Evolutionary conservation across 805 yeast genomes (phyloP), one percentile per base, ranked within the genome.

Genomic region (Pichia occidentalis): DNA sequence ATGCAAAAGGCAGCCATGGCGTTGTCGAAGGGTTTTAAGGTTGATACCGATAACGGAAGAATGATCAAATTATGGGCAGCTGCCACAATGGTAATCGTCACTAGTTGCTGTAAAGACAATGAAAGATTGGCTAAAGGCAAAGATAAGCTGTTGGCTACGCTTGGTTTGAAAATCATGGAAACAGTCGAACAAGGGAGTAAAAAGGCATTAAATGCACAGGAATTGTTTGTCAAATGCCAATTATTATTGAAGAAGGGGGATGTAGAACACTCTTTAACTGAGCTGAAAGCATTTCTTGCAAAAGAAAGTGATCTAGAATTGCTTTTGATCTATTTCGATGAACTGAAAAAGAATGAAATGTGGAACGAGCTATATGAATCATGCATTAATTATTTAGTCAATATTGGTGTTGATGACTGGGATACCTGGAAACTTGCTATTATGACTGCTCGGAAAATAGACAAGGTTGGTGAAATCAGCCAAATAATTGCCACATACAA

Each of bases 401-500:
- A 60, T 4, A 60, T 69, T 18, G 56, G 65, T 8, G 70, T 82
- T 38, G 86, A 88, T 56, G 95, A 87, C 55, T 88, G 75, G 66
- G 72, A 74, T 40, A 75, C 86, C 26, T 85, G 94, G 85, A 72
- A 76, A 46, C 61, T 65, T 13, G 57, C 72, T 34, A 67, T 75
- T 16, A 60, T 64, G 31, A 61, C 87, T 3, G 67, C 69, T 1
- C 49, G 52, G 14, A 48, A 67, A 19, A 45, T 70, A 17, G 58
- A 50, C 10, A 49, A 57, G 37, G 34, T 59, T 2, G 59, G 58
- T 9, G 67, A 63, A 3, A 56, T 71, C 1, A 11, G 45, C 1
- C 29, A 46, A 2, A 45, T 62, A n/a, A 54, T 73, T 11, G 22
- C 44, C 1, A 43, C 54, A 9, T 57, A 56, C 37, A 55, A 60